Conservation (phyloP, 495 filamentous ascomycete genomes). For the Sabuloglossum arenarium region DNA sequence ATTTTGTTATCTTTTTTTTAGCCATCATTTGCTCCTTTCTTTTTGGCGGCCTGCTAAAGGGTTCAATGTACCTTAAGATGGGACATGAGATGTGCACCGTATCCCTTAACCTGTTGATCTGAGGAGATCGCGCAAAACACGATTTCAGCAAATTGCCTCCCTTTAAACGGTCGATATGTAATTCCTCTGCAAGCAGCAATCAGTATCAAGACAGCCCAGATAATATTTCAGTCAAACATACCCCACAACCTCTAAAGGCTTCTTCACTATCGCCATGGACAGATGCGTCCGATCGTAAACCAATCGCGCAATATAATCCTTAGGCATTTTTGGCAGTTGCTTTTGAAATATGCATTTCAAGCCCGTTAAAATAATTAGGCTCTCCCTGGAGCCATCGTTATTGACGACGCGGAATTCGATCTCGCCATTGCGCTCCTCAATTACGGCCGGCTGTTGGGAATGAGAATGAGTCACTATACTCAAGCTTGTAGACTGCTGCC, state of each 20-base stretch:
- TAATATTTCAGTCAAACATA: slow-evolving; percentile 15
- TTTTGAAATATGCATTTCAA: slow-evolving; percentile 98
- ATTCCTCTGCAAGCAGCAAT: slow-evolving; percentile 43
- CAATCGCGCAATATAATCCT: slow-evolving; percentile 91
- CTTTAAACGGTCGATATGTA: slow-evolving; percentile 89
- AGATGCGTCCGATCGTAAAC: slow-evolving; percentile 95
- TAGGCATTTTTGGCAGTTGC: slow-evolving; percentile 96
- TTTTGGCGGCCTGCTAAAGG: not conserved
- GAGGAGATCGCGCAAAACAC: slow-evolving; percentile 97
- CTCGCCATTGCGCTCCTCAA: slow-evolving; percentile 85
- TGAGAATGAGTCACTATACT: not conserved
- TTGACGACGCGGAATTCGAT: slow-evolving; percentile 98
- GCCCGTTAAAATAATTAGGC: slow-evolving; percentile 83
- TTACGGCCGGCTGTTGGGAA: slow-evolving; percentile 47
- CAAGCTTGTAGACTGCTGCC: not conserved
- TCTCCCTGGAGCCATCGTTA: slow-evolving; percentile 76
- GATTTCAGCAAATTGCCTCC: slow-evolving; percentile 87
- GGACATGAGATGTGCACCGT: slow-evolving; percentile 93
- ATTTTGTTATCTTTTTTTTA: not conserved
- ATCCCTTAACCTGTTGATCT: slow-evolving; percentile 96
- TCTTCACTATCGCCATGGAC: slow-evolving; percentile 93
- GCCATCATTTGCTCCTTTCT: not conserved
- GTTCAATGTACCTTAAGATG: slow-evolving; percentile 50
- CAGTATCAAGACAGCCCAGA: slow-evolving; percentile 9
- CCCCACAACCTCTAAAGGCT: slow-evolving; percentile 82